These are phyloP conservation scores for Funneliformis caledonium DNA, from an alignment of 371 early-diverging fungal genomes.

Conservation along the genomic window DNA sequence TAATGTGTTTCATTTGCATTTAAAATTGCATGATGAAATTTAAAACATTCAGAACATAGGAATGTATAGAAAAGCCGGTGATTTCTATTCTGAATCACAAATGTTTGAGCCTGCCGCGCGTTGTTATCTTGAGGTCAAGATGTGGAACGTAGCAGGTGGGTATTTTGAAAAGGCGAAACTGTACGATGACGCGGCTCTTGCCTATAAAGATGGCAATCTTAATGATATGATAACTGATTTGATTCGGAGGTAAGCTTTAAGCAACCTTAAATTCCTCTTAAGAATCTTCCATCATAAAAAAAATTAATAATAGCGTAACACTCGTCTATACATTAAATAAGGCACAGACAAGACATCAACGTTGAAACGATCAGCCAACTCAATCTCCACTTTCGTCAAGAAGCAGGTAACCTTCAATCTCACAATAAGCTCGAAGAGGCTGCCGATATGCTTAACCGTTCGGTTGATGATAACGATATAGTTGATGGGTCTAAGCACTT, in stretches of 20 bases:
- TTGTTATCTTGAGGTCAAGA: neutral
- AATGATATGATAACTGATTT: conserved; percentile 25
- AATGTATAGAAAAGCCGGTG: conserved; percentile 12
- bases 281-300: neutral
- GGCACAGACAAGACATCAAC: neutral
- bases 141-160: neutral
- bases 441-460: neutral
- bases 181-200: neutral
- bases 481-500: neutral
- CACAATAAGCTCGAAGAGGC: conserved; percentile 16
- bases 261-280: no score
- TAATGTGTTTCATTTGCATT: neutral
- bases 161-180: conserved; percentile 3
- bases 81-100: neutral
- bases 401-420: neutral
- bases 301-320: no score
- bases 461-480: neutral
- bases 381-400: neutral
- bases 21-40: neutral
- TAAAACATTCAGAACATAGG: neutral
- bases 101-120: conserved; percentile 25
- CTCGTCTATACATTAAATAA: neutral
- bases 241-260: conserved; percentile 25
- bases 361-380: neutral
- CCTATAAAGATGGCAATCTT: conserved; percentile 18